Evolutionary conservation across 139 green algal genomes (phyloP), one percentile per base, ranked within the genome.

Genomic region (Chlamydomonas eustigma): DNA sequence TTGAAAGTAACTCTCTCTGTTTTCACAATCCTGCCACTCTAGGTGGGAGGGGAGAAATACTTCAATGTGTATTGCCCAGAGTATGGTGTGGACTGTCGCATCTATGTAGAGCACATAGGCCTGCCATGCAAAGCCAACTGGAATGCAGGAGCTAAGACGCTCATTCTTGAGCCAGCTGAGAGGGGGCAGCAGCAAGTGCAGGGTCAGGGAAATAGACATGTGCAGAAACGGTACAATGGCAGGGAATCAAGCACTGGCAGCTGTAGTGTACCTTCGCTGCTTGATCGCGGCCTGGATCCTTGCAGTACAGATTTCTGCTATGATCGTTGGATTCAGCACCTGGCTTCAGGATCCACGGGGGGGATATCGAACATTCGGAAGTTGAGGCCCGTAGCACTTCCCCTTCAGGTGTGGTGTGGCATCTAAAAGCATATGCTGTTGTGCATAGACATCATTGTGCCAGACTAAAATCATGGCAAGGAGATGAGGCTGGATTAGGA

Each of bases 31-130:
- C n/a, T n/a, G n/a, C n/a, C 65, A 6, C 65, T n/a, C 31, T 66
- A 74, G 31, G 34, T 97, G 2, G 89, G 87, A 1, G 89, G 90
- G 30, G 81, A 88, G 74, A 78, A 76, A 36, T 97, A 90, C 84
- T 88, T 97, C 64, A 83, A 77, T 31, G 81, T 88, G 5, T 98
- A 91, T 80, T 63, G 98, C 1, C 84, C 90, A 2, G 80, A 86
- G 33, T 87, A 91, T 50, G 93, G 92, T 4, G 24, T 77, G 3
- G 72, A 77, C 37, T 12, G 38, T 4, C 65, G 65, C 65, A 22
- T 72, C 4, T 8, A 44, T 34, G 44, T 31, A 6, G 28, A 72
- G 22, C 34, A n/a, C 65, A 5, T 72, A 34, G 65, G 65, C 22
- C 3, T 72, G 8, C 65, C 65, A 6, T 12, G 8, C 28, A 38